A percentile compares a stretch with the other conserved stretches of the same genome.
Evolutionary conservation across 805 yeast species (phyloP).

Genomic region (Kregervanrija delftensis): DNA sequence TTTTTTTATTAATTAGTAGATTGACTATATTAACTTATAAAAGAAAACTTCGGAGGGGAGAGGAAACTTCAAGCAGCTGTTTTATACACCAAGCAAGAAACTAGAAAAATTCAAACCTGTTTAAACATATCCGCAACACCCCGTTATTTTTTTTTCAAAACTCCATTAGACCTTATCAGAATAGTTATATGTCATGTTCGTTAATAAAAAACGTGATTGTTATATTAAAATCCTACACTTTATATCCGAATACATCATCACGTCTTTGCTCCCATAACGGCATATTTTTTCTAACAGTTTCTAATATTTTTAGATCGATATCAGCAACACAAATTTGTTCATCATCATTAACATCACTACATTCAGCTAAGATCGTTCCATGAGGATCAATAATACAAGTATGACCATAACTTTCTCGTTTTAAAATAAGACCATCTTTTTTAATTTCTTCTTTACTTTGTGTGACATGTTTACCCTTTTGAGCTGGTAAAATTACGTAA

Average conservation of each 20-base stretch:
- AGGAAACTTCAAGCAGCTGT: neutral
- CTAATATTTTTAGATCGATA: constrained; percentile 45
- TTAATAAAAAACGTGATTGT: neutral
- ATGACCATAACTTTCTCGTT: constrained; percentile 79
- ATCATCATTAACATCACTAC: constrained; percentile 34
- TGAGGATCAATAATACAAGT: constrained; percentile 86
- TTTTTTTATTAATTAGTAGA: constrained; percentile 9
- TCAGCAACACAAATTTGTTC: constrained; percentile 54
- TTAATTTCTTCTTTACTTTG: constrained; percentile 31
- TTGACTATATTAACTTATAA: neutral
- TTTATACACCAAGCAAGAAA: neutral
- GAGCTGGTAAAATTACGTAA: constrained; percentile 85
- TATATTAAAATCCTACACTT: constrained; percentile 14
- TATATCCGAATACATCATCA: constrained; percentile 48
- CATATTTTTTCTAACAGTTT: constrained; percentile 57
- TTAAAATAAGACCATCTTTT: constrained; percentile 21
- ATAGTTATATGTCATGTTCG: no score
- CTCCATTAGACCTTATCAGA: no score
- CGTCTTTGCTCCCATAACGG: constrained; percentile 74
- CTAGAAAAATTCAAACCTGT: neutral
- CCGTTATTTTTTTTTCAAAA: no score
- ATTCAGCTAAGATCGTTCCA: constrained; percentile 69
- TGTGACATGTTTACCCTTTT: constrained; percentile 68
- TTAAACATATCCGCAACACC: neutral
- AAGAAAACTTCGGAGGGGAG: neutral